Base-by-base conservation (phyloP, 352 stramenopile species). In the Elongisporangium senticosum region DNA sequence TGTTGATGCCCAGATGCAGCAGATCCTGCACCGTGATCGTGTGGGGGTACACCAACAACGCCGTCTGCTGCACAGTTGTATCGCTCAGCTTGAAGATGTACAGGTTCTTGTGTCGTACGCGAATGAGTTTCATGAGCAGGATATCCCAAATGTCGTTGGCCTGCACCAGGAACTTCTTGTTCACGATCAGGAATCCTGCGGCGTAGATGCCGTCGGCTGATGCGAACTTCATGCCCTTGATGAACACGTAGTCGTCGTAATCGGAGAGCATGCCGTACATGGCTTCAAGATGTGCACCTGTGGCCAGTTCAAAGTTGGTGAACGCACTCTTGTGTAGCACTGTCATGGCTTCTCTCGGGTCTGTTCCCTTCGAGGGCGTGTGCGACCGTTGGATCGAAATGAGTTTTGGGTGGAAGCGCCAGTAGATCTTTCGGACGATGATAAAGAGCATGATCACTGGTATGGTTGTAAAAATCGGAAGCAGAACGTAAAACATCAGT, bases 281-380 rank as follows among this genome's bases (percentile, higher is more conserved):
- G 28, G 28, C 28, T 37, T 62, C 56, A n/a, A 73, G 63, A 19
- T 62, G 48, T 1, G 58, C 59, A 6, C 66, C 62, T 0, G 66
- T 68, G 1, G 66, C 66, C 43, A 70, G 61, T 48, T 73, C 62
- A 26, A 73, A 73, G 26, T 68, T 55, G 14, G 67, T 74, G 19
- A 64, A 40, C 23, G 51, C 53, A 28, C 62, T 57, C 37, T 68
- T 64, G 47, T 39, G 28, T 7, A 39, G 7, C 7, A n/a, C n/a
- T n/a, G 13, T 39, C 1, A 13, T 7, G 28, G 13, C 28, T 39
- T 39, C 28, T 7, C 13, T 39, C 4, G 28, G 1, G 4, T 39
- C 28, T 13, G 28, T 39, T 8, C 28, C 28, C 28, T 39, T 39
- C 1, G 28, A 13, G 2, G 28, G 28, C 8, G 28, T 39, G 28